Percentiles rank a stretch among this genome's conserved stretches.
Conservation (phyloP, 345 rosid species). For the Salix exigua region DNA sequence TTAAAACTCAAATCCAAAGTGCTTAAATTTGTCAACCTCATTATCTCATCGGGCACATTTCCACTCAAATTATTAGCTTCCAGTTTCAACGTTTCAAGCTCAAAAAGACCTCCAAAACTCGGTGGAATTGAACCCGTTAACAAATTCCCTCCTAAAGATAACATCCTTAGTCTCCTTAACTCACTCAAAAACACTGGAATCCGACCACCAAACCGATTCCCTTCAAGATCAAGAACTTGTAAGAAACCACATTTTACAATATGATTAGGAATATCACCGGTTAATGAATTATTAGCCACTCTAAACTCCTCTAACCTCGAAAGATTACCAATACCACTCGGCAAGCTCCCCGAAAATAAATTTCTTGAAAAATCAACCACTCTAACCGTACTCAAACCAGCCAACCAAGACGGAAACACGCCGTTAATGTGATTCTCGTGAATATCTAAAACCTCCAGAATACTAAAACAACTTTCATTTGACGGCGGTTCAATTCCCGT, state of each 20-base stretch:
- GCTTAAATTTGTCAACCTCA: conserved; percentile 53
- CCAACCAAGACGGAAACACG: conserved; percentile 64
- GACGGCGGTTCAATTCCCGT: conserved; percentile 44
- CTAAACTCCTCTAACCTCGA: conserved; percentile 52
- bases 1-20: conserved; percentile 58
- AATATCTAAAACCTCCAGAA: conserved; percentile 61
- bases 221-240: conserved; percentile 59
- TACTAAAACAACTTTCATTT: conserved; percentile 42
- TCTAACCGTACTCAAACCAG: conserved; percentile 36
- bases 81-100: conserved; percentile 51
- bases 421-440: conserved; percentile 51
- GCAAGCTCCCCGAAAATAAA: conserved; percentile 35
- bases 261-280: conserved; percentile 54
- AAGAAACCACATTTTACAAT: conserved; percentile 61
- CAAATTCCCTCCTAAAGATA: conserved; percentile 58
- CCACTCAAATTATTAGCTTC: conserved; percentile 57
- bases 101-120: conserved; percentile 41
- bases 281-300: conserved; percentile 66
- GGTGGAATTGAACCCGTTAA: conserved; percentile 67
- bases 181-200: conserved; percentile 63
- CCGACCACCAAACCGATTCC: conserved; percentile 56
- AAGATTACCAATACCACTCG: conserved; percentile 54
- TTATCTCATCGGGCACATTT: conserved; percentile 55
- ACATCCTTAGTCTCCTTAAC: conserved; percentile 48
- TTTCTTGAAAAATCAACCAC: conserved; percentile 61